A percentile compares a stretch with the other conserved stretches of the same genome.
These are phyloP conservation scores for Nyctanthes arbortristis DNA, from an alignment of 257 asterid species.

Conservation along the genomic window DNA sequence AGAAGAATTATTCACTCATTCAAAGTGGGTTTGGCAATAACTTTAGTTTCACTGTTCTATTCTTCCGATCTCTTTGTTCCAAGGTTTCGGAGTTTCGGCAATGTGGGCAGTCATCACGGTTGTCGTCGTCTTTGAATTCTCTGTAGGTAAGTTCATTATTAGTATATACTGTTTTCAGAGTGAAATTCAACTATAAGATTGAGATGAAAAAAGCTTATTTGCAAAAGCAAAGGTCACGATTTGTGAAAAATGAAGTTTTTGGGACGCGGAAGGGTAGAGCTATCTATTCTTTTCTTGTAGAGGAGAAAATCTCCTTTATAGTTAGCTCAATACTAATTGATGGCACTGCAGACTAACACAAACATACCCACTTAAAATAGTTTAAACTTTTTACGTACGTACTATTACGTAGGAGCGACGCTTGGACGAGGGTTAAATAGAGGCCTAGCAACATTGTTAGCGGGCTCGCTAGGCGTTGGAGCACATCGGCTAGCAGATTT, in stretches of 20 bases:
- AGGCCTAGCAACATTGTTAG: constrained; percentile 39
- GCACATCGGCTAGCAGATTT: constrained; percentile 37
- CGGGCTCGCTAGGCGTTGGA: constrained; percentile 41
- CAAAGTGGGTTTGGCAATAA: constrained; percentile 29
- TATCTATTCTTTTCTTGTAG: too few species aligned
- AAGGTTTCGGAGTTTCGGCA: constrained; percentile 26
- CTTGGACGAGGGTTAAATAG: constrained; percentile 45
- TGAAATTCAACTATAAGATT: too few species aligned
- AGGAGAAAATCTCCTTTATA: too few species aligned
- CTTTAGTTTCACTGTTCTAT: constrained; percentile 22
- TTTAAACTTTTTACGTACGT: neutral
- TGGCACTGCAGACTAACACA: too few species aligned
- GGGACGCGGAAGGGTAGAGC: too few species aligned
- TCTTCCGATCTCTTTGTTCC: constrained; percentile 26
- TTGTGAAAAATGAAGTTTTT: too few species aligned
- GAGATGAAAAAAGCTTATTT: too few species aligned
- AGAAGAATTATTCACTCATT: constrained; percentile 26
- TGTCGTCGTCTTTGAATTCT: constrained; percentile 26
- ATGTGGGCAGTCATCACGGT: constrained; percentile 31
- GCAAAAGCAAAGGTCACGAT: too few species aligned
- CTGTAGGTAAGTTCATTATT: constrained; percentile 20
- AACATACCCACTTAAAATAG: too few species aligned
- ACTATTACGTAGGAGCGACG: constrained; percentile 40
- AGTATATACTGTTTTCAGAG: too few species aligned
- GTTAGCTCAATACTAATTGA: too few species aligned